Percentiles rank a stretch among this genome's conserved stretches.
These are phyloP conservation scores for Aphanomyces stellatus DNA, from an alignment of 352 stramenopile species.

Conservation along the genomic window DNA sequence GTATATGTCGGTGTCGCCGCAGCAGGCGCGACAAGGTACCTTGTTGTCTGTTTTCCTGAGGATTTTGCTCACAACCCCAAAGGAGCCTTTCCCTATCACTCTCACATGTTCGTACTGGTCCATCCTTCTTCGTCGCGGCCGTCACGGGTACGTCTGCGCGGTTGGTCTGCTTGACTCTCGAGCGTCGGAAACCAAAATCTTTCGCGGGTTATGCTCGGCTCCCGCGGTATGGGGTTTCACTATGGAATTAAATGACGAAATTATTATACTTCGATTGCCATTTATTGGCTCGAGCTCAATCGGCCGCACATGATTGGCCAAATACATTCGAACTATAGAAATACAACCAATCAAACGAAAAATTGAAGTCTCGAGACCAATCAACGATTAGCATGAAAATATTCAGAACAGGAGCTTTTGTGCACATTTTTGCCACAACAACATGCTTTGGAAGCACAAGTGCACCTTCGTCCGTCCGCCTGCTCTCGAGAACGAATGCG, in stretches of 20 bases:
- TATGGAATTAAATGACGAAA: neutral
- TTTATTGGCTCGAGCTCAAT: neutral
- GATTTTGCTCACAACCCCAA: slow-evolving; percentile 88
- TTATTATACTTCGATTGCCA: neutral
- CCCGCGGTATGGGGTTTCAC: neutral
- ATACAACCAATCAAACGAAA: neutral
- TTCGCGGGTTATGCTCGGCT: neutral
- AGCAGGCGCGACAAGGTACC: too few species aligned
- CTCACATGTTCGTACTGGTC: slow-evolving; percentile 84
- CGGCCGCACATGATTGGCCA: neutral
- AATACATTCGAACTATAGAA: slow-evolving; percentile 4
- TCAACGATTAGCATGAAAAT: neutral
- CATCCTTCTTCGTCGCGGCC: too few species aligned
- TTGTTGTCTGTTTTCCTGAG: slow-evolving; percentile 82
- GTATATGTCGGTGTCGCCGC: too few species aligned
- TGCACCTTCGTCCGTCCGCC: too few species aligned
- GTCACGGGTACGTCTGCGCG: too few species aligned
- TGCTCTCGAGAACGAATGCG: too few species aligned
- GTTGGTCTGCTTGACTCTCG: too few species aligned
- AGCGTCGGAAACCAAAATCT: neutral
- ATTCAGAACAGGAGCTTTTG: too few species aligned
- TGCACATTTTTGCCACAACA: too few species aligned
- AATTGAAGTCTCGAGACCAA: neutral
- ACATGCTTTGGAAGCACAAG: too few species aligned
- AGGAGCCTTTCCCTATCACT: slow-evolving; percentile 87